Conservation (phyloP, 306 rosid genomes). For the Parietaria judaica region DNA sequence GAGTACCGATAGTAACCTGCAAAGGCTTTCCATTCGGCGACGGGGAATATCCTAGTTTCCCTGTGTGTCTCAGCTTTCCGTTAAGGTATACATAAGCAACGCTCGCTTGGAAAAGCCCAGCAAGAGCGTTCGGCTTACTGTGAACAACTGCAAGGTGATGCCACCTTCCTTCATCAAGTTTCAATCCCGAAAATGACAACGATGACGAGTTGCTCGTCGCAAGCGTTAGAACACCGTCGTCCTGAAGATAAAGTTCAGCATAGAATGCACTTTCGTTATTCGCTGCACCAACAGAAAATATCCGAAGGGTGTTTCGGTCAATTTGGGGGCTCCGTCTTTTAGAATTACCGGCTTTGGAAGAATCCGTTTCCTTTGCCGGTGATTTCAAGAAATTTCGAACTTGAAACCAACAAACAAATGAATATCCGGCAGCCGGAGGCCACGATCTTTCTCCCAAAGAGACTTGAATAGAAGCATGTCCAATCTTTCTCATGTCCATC, state of each 20-base stretch:
- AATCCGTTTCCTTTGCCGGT: conserved; percentile 59
- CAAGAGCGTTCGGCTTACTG: conserved; percentile 99
- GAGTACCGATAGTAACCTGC: conserved; percentile 87
- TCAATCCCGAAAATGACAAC: conserved; percentile 85
- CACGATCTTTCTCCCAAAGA: conserved; percentile 99
- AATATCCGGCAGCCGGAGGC: conserved; percentile 99
- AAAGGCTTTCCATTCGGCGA: conserved; percentile 84
- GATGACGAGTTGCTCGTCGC: conserved; percentile 82
- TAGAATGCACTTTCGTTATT: conserved; percentile 57
- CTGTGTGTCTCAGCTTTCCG: conserved; percentile 94
- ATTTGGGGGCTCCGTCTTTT: conserved; percentile 50
- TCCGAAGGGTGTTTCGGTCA: conserved; percentile 51
- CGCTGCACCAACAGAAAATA: conserved; percentile 91
- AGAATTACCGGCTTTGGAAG: conserved; percentile 51
- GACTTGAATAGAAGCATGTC: conserved; percentile 97
- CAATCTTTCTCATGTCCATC: conserved; percentile 91
- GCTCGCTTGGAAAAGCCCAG: conserved; percentile 98
- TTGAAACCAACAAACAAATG: conserved; percentile 98
- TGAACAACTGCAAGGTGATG: conserved; percentile 98
- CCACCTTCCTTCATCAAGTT: conserved; percentile 97
- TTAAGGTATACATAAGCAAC: conserved; percentile 91
- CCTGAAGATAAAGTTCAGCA: conserved; percentile 91
- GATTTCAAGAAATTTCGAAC: conserved; percentile 67
- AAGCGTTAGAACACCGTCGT: conserved; percentile 92
- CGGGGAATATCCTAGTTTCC: conserved; percentile 95